These are phyloP conservation scores for Metarhizium anisopliae DNA, from an alignment of 2,329 filamentous ascomycete species.

Conservation along the genomic window DNA sequence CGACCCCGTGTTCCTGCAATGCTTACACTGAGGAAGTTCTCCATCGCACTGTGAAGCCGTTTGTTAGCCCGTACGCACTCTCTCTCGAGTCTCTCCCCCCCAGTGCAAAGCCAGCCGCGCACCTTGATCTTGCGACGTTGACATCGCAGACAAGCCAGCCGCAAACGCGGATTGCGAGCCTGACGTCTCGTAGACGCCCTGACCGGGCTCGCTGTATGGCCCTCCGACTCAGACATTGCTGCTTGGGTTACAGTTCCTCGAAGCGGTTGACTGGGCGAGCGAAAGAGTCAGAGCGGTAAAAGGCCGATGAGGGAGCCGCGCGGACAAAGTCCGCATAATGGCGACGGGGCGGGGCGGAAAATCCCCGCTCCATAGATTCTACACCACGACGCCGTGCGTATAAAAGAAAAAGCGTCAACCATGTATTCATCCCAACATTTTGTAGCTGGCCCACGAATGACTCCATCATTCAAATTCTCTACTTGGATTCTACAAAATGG, in stretches of 20 bases:
- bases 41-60: constrained; percentile 32
- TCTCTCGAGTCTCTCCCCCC: neutral
- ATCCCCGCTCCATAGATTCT: neutral
- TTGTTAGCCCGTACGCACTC: neutral
- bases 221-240: constrained; percentile 10
- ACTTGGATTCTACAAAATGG: neutral
- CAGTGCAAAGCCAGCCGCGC: constrained; percentile 6
- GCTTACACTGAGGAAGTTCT: constrained; percentile 29
- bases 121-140: constrained; percentile 41
- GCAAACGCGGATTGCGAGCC: constrained; percentile 17
- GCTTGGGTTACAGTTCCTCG: neutral
- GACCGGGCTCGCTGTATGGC: neutral
- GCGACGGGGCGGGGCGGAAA: neutral
- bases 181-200: constrained; percentile 7
- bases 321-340: constrained; percentile 6
- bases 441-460: no score
- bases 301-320: constrained; percentile 5
- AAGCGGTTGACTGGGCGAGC: neutral
- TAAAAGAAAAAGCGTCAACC: no score
- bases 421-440: no score
- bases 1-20: constrained; percentile 32
- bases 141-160: constrained; percentile 27
- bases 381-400: no score
- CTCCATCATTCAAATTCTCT: neutral
- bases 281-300: neutral